Percentiles rank a stretch among this genome's conserved stretches.
phyloP scores from a whole-genome alignment of 345 rosid genomes.

The Eucalyptus pumila region DNA sequence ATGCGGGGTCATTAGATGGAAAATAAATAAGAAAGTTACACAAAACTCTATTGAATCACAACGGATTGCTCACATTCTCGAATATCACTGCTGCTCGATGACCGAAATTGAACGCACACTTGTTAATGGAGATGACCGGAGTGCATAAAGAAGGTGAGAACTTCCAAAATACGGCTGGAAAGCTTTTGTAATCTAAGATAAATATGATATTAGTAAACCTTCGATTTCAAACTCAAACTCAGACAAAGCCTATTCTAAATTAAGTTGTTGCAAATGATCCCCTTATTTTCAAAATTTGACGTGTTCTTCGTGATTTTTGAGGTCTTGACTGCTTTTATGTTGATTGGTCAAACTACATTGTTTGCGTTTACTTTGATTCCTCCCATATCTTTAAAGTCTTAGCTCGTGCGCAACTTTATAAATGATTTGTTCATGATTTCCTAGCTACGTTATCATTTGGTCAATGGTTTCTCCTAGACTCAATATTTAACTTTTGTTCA shows the following conservation, averaged over 20 bases:
- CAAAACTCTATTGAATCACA: not conserved
- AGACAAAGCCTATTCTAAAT: not conserved
- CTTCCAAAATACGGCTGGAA: not conserved
- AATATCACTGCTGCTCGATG: not conserved
- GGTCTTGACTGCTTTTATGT: not conserved
- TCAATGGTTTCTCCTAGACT: not conserved
- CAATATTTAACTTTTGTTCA: not conserved
- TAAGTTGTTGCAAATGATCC: not conserved
- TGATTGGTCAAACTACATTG: not conserved
- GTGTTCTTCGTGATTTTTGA: not conserved
- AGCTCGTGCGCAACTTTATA: not conserved
- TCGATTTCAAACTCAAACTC: not conserved
- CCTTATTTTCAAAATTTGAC: not conserved
- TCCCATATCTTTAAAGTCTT: not conserved
- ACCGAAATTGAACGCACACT: not conserved
- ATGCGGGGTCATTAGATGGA: not conserved
- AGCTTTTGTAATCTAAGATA: not conserved
- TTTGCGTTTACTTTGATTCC: not conserved
- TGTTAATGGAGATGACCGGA: not conserved
- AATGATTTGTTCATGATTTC: not conserved
- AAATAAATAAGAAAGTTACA: not conserved
- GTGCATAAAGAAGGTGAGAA: not conserved
- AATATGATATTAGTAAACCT: not conserved
- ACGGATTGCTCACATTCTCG: no score
- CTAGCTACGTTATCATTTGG: not conserved